These are phyloP conservation scores for Arctostaphylos glauca DNA, from an alignment of 148 eudicot genomes.

Conservation along the genomic window DNA sequence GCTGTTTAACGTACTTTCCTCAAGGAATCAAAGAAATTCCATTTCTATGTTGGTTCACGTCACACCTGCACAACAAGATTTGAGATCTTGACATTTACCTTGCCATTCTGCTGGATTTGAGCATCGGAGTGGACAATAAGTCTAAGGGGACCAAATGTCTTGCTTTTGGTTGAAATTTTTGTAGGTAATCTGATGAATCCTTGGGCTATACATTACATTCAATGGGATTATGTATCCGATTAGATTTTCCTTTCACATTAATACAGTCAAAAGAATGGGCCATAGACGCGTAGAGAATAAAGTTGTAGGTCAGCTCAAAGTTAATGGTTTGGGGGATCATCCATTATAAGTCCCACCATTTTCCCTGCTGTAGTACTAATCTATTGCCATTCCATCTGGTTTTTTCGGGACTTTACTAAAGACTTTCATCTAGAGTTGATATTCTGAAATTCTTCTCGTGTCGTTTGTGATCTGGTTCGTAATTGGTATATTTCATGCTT, in stretches of 20 bases:
- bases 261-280: background rate
- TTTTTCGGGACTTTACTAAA: too few species aligned
- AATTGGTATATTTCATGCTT: background rate
- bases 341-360: background rate
- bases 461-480: background rate
- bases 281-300: background rate
- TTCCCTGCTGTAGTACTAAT: background rate
- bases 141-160: background rate
- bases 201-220: background rate
- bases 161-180: background rate
- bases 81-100: background rate
- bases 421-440: background rate
- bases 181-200: background rate
- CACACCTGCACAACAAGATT: constrained; percentile 8
- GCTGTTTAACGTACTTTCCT: background rate
- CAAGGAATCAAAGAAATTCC: background rate
- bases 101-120: background rate
- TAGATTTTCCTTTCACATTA: background rate
- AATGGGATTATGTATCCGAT: background rate
- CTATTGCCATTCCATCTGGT: background rate
- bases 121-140: background rate
- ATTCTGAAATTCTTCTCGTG: background rate
- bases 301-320: background rate
- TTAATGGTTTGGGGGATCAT: background rate
- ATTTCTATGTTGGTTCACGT: background rate